A percentile compares a stretch with the other conserved stretches of the same genome.
Evolutionary conservation across 805 yeast species (phyloP).

Genomic region (Saccharomycopsis fodiens): DNA sequence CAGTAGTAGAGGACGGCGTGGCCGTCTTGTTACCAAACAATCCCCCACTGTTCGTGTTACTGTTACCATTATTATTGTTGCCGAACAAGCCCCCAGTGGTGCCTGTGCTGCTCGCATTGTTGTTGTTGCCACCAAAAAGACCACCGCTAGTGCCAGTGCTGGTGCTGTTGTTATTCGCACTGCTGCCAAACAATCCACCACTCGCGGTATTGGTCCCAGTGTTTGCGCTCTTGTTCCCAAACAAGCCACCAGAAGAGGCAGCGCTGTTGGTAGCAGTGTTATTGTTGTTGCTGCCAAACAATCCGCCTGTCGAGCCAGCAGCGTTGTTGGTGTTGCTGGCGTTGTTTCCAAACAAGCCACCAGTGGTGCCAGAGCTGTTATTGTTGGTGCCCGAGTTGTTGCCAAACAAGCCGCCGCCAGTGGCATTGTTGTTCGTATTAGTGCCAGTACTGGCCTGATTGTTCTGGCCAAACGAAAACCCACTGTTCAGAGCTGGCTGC

Average conservation of each 20-base stretch:
- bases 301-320: constrained; percentile 24
- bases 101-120: no score
- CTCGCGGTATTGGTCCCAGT: constrained; percentile 21
- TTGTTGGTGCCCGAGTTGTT: constrained; percentile 20
- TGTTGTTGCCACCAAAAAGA: no score
- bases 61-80: constrained; percentile 27
- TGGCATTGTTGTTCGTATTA: constrained; percentile 6
- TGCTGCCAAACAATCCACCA: constrained; percentile 34
- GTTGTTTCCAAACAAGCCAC: constrained; percentile 26
- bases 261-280: constrained; percentile 7
- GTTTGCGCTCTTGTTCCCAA: constrained; percentile 24
- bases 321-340: constrained; percentile 20
- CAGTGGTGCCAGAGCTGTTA: constrained; percentile 10
- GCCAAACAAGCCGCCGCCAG: constrained; percentile 25
- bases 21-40: constrained; percentile 19
- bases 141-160: no score
- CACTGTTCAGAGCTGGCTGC: constrained; percentile 22
- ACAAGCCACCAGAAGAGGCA: constrained; percentile 20
- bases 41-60: constrained; percentile 16
- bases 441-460: constrained; percentile 3
- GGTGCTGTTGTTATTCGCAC: constrained; percentile 23
- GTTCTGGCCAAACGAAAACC: constrained; percentile 18
- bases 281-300: constrained; percentile 34
- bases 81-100: constrained; percentile 31
- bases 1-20: constrained; percentile 11